Evolutionary conservation across 495 filamentous ascomycete genomes (phyloP).

Genomic region (Penicillium turbatum): DNA sequence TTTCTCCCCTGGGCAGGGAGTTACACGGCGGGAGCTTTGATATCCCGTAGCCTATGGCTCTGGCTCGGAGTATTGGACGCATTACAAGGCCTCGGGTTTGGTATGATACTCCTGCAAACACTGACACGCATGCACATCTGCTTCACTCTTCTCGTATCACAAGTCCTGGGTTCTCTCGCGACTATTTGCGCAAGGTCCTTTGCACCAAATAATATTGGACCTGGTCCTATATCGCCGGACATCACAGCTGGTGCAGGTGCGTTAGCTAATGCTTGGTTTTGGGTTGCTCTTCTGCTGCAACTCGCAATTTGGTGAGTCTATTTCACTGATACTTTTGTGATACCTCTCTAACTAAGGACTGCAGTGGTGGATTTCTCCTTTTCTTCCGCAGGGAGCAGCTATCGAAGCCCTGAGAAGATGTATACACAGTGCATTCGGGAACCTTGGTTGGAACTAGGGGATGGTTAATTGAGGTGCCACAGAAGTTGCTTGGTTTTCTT

Average conservation of each 20-base stretch:
- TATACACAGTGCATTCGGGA: background rate
- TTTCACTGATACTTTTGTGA: background rate
- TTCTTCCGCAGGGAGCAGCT: slow-evolving; percentile 73
- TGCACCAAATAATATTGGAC: slow-evolving; percentile 47
- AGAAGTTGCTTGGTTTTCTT: background rate
- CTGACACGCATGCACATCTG: slow-evolving; percentile 48
- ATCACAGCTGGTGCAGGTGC: slow-evolving; percentile 42
- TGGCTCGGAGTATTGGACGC: slow-evolving; percentile 50
- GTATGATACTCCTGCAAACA: slow-evolving; percentile 50
- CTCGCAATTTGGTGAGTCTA: slow-evolving; percentile 52
- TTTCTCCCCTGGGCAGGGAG: slow-evolving; percentile 50
- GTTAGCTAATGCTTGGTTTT: slow-evolving; percentile 59
- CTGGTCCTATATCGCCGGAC: slow-evolving; percentile 47
- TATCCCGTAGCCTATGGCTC: slow-evolving; percentile 48
- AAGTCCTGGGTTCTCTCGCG: slow-evolving; percentile 47
- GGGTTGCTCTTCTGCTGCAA: slow-evolving; percentile 60
- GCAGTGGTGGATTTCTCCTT: slow-evolving; percentile 56
- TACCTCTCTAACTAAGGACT: background rate
- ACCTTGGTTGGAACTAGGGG: background rate
- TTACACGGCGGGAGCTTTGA: slow-evolving; percentile 39
- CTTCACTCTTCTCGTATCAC: slow-evolving; percentile 48
- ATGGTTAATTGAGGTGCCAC: background rate
- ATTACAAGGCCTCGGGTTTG: slow-evolving; percentile 48
- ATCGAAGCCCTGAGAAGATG: slow-evolving; percentile 51
- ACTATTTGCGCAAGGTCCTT: slow-evolving; percentile 46